phyloP scores from a whole-genome alignment of 2,329 filamentous ascomycete genomes.

The Corynespora cassiicola region DNA sequence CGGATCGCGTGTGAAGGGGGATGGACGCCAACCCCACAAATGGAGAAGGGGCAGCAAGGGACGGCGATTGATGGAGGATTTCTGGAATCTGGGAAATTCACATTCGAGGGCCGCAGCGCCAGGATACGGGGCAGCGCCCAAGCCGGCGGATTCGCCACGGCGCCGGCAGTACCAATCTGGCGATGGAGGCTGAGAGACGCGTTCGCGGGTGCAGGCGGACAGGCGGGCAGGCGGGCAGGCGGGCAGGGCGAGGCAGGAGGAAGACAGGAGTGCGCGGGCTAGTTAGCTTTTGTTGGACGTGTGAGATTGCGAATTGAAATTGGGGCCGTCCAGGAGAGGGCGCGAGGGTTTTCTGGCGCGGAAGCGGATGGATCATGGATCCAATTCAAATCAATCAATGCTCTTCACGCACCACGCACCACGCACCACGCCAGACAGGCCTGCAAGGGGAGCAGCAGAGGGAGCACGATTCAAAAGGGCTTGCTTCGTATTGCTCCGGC shows the following conservation, averaged over 20 bases:
- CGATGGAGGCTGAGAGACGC: constrained; percentile 19
- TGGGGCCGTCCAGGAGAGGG: constrained; percentile 8
- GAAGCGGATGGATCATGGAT: too few species aligned
- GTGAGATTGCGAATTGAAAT: constrained; percentile 9
- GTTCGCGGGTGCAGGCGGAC: constrained; percentile 5
- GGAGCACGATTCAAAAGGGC: too few species aligned
- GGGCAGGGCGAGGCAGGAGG: constrained; percentile 15
- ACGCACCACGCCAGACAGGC: constrained; percentile 16
- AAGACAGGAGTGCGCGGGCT: constrained; percentile 16
- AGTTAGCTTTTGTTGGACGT: constrained; percentile 2
- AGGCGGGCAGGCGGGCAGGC: background rate
- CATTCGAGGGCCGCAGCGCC: constrained; percentile 16
- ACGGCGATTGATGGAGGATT: constrained; percentile 29
- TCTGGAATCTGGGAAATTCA: constrained; percentile 30
- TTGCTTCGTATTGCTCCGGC: constrained; percentile 34
- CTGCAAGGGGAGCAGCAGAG: constrained; percentile 27
- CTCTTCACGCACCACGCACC: too few species aligned
- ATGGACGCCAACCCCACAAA: constrained; percentile 39
- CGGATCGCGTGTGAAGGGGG: constrained; percentile 20
- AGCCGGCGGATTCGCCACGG: constrained; percentile 16
- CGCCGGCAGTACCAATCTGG: constrained; percentile 21
- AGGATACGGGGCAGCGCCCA: constrained; percentile 18
- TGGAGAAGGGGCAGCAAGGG: constrained; percentile 34
- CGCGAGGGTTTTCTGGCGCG: too few species aligned
- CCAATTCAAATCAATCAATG: too few species aligned